Evolutionary conservation across 768 basidiomycete genomes (phyloP).

Genomic region (Russula emetica): DNA sequence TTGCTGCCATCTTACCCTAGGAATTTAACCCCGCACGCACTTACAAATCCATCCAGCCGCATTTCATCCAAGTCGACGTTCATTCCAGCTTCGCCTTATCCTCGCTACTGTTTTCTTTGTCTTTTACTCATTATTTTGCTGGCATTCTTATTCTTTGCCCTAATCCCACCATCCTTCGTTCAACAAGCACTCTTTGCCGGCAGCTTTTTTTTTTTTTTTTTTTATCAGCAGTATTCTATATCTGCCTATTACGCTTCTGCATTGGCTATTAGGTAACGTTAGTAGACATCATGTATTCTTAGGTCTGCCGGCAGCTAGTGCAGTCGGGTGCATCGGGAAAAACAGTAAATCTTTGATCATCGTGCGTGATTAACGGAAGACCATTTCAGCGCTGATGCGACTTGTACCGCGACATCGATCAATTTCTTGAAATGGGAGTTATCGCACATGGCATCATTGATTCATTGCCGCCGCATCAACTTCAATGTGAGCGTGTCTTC

Average conservation of each 20-base stretch:
- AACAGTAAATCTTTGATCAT: constrained; percentile 11
- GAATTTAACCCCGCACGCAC: constrained; percentile 23
- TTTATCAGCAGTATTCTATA: constrained; percentile 25
- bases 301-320: constrained; percentile 22
- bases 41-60: constrained; percentile 20
- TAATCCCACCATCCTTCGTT: constrained; percentile 23
- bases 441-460: not conserved
- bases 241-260: constrained; percentile 23
- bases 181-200: constrained; percentile 20
- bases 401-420: not conserved
- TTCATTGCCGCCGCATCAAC: too few relatives aligned
- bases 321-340: constrained; percentile 18
- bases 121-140: constrained; percentile 16
- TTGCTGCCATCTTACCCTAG: constrained; percentile 27
- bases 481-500: not conserved
- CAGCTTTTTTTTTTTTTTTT: constrained; percentile 26
- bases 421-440: not conserved
- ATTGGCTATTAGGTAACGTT: constrained; percentile 26
- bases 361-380: not conserved
- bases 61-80: constrained; percentile 18
- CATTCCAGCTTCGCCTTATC: constrained; percentile 17
- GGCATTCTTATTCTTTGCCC: constrained; percentile 22
- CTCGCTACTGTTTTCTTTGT: constrained; percentile 9
- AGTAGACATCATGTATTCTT: constrained; percentile 35
- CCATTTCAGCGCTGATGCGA: not conserved